These are phyloP conservation scores for Fusarium sp. DNA, from an alignment of 2,329 filamentous ascomycete genomes.

Conservation along the genomic window DNA sequence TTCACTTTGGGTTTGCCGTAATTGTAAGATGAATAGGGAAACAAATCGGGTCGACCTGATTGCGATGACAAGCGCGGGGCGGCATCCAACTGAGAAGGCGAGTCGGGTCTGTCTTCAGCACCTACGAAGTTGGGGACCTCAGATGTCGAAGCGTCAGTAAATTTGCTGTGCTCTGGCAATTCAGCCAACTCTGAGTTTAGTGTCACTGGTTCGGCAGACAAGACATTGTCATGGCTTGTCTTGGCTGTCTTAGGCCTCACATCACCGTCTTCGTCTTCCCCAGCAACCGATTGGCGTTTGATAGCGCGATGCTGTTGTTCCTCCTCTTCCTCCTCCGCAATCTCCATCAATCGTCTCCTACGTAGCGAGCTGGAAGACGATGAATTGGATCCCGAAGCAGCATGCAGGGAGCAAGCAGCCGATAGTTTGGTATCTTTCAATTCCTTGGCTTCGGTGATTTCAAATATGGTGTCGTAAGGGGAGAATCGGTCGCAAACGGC, in stretches of 20 bases:
- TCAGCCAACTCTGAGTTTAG: constrained; percentile 66
- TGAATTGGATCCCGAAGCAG: constrained; percentile 85
- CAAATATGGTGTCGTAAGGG: constrained; percentile 87
- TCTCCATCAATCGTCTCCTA: constrained; percentile 85
- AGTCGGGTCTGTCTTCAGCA: constrained; percentile 58
- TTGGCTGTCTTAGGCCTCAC: constrained; percentile 47
- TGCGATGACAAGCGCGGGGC: constrained; percentile 64
- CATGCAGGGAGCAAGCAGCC: constrained; percentile 88
- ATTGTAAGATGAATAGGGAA: constrained; percentile 62
- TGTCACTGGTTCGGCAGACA: constrained; percentile 56
- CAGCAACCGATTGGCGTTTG: constrained; percentile 69
- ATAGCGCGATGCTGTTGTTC: constrained; percentile 68
- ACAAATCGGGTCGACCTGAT: constrained; percentile 64
- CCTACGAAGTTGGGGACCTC: constrained; percentile 67
- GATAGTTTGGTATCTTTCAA: constrained; percentile 90
- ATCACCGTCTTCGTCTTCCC: constrained; percentile 59
- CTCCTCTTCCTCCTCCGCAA: constrained; percentile 92
- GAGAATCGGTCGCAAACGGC: constrained; percentile 78
- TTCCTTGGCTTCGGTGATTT: constrained; percentile 79
- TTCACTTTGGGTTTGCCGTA: constrained; percentile 85
- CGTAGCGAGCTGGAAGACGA: constrained; percentile 86
- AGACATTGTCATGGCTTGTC: constrained; percentile 47
- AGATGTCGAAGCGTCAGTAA: constrained; percentile 59
- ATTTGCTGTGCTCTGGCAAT: constrained; percentile 63
- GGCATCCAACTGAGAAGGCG: constrained; percentile 61